phyloP scores from a whole-genome alignment of 352 stramenopile species.

The Pythium grandisporangium region DNA sequence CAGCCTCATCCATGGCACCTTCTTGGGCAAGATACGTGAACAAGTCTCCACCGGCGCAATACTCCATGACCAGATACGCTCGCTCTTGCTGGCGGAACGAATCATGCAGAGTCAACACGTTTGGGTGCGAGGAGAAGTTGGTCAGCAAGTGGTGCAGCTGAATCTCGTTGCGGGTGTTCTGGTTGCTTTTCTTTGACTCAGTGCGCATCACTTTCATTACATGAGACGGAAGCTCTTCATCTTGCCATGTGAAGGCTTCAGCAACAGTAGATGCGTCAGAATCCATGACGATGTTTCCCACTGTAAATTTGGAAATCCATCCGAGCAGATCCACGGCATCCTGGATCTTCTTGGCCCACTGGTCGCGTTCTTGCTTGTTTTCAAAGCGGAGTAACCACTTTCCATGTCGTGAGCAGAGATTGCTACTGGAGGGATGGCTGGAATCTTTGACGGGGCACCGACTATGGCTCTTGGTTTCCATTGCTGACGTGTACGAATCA shows the following conservation, averaged over 20 bases:
- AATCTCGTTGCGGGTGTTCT: constrained; percentile 49
- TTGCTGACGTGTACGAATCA: background rate
- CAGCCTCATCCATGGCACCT: constrained; percentile 33
- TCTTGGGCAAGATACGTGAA: constrained; percentile 51
- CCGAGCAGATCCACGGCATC: constrained; percentile 49
- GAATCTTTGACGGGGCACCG: constrained; percentile 1
- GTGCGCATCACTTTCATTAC: constrained; percentile 57
- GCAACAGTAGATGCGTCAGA: constrained; percentile 42
- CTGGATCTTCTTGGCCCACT: constrained; percentile 52
- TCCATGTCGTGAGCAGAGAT: constrained; percentile 12
- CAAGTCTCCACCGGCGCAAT: constrained; percentile 50
- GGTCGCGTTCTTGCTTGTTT: constrained; percentile 58
- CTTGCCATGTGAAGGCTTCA: constrained; percentile 59
- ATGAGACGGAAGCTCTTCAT: constrained; percentile 40
- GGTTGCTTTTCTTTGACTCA: constrained; percentile 33
- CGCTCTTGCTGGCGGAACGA: constrained; percentile 54
- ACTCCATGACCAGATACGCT: constrained; percentile 53
- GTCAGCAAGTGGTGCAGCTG: constrained; percentile 54
- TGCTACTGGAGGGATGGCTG: constrained; percentile 3
- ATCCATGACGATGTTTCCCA: constrained; percentile 44
- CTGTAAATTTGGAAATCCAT: constrained; percentile 67
- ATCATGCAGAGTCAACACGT: constrained; percentile 56
- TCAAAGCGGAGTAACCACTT: constrained; percentile 71
- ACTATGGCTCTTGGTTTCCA: too few species aligned
- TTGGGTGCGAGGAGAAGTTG: constrained; percentile 57